Conservation (phyloP, 2,329 filamentous ascomycete species). For the Nemania sp. region DNA sequence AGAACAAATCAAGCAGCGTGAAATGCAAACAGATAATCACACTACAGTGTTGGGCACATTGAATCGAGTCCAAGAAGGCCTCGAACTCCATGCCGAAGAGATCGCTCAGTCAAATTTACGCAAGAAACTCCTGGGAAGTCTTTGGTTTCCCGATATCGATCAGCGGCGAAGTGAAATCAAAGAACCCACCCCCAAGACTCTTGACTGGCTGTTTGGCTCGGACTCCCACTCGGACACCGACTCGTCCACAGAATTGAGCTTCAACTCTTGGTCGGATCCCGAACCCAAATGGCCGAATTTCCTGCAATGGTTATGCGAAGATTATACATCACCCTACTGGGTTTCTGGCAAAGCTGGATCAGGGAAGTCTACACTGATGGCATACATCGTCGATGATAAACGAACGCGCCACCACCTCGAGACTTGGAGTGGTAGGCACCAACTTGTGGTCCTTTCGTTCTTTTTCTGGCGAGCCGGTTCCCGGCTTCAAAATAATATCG, state of each 20-base stretch:
- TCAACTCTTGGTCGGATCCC: too few species aligned
- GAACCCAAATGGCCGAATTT: slow-evolving; percentile 11
- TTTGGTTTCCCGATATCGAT: slow-evolving; percentile 19
- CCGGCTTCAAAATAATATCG: slow-evolving; percentile 15
- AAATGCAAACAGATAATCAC: not conserved
- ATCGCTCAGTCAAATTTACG: not conserved
- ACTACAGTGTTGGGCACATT: not conserved
- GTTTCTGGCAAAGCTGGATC: slow-evolving; percentile 26
- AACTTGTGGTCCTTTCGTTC: slow-evolving; percentile 20
- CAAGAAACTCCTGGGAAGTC: slow-evolving; percentile 7
- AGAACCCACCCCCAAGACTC: slow-evolving; percentile 14
- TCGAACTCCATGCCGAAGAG: not conserved
- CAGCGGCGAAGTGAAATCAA: slow-evolving; percentile 14
- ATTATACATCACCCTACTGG: slow-evolving; percentile 21
- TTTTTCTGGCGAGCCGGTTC: slow-evolving; percentile 28
- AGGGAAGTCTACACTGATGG: slow-evolving; percentile 26
- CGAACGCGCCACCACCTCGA: slow-evolving; percentile 2
- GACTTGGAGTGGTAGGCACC: slow-evolving; percentile 1
- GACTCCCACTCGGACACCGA: not conserved
- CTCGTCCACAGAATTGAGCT: too few species aligned
- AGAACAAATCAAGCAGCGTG: not conserved
- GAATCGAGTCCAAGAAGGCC: not conserved
- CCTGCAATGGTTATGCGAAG: slow-evolving; percentile 12
- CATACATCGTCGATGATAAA: slow-evolving; percentile 13
- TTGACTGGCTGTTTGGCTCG: slow-evolving; percentile 12